phyloP scores from a whole-genome alignment of 2,329 filamentous ascomycete genomes.

The Pseudocercospora macadamiae region DNA sequence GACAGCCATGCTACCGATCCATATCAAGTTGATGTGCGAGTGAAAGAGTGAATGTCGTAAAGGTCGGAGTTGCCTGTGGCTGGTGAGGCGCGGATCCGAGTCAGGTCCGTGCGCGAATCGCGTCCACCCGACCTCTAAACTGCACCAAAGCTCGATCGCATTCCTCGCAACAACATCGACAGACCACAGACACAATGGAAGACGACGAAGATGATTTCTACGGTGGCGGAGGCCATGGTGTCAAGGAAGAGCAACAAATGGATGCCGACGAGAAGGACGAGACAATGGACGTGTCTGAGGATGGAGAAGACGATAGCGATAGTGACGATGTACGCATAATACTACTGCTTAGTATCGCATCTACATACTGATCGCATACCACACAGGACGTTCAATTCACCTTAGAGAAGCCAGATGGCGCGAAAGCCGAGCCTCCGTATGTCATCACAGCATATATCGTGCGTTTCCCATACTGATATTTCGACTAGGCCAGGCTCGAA shows the following conservation, averaged over 20 bases:
- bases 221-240: conserved; percentile 30
- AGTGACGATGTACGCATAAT: conserved; percentile 40
- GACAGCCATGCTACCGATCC: conserved; percentile 25
- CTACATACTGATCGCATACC: conserved; percentile 10
- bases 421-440: conserved; percentile 31
- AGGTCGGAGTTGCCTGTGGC: not conserved
- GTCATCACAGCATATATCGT: not conserved
- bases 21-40: conserved; percentile 25
- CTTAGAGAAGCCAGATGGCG: conserved; percentile 49
- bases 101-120: not conserved
- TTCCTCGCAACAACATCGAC: conserved; percentile 4
- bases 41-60: not conserved
- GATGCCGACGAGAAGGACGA: conserved; percentile 43
- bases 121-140: conserved; percentile 6
- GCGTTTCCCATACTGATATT: not conserved
- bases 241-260: conserved; percentile 30
- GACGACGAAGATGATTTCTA: conserved; percentile 59
- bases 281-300: conserved; percentile 49
- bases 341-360: not conserved
- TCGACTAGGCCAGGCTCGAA: conserved; percentile 21
- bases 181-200: conserved; percentile 44
- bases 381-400: conserved; percentile 57
- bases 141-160: conserved; percentile 6
- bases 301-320: conserved; percentile 47
- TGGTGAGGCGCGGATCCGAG: not conserved